phyloP scores from a whole-genome alignment of 441 rosid genomes.

The Sinapis alba region DNA sequence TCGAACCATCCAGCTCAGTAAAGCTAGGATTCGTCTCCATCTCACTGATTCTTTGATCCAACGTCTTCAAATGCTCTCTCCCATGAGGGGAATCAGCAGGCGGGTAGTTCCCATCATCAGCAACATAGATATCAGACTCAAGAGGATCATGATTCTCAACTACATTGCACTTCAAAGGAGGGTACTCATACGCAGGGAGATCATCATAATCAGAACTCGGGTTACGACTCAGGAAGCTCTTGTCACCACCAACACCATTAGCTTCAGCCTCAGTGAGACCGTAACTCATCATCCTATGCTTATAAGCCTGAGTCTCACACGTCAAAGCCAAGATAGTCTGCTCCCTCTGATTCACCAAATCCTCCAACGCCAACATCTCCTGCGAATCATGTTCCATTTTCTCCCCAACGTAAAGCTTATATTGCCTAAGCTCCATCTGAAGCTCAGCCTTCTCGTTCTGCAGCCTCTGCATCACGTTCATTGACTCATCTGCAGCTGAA shows the following conservation, averaged over 20 bases:
- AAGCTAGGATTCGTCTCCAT: conserved; percentile 71
- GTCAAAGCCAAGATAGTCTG: conserved; percentile 71
- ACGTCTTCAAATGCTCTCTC: conserved; percentile 71
- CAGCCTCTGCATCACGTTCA: conserved; percentile 88
- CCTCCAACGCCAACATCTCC: conserved; percentile 69
- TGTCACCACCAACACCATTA: conserved; percentile 51
- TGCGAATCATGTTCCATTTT: conserved; percentile 78
- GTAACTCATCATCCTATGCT: conserved; percentile 88
- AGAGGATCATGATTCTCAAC: conserved; percentile 52
- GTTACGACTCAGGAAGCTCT: conserved; percentile 43
- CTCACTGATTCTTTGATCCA: conserved; percentile 67
- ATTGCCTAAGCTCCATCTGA: conserved; percentile 87
- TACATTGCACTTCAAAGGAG: conserved; percentile 66
- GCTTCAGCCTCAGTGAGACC: conserved; percentile 76
- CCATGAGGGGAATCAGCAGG: conserved; percentile 73
- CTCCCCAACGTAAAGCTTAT: conserved; percentile 79
- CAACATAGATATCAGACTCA: conserved; percentile 53
- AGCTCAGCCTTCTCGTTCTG: conserved; percentile 91
- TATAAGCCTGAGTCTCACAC: conserved; percentile 79
- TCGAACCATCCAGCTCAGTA: conserved; percentile 52
- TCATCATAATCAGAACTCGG: conserved; percentile 45
- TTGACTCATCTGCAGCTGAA: conserved; percentile 86
- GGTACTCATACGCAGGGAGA: conserved; percentile 70
- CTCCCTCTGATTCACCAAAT: conserved; percentile 75
- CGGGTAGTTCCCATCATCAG: conserved; percentile 73